phyloP scores from a whole-genome alignment of 257 asterid species.

The Solanum virginianum region DNA sequence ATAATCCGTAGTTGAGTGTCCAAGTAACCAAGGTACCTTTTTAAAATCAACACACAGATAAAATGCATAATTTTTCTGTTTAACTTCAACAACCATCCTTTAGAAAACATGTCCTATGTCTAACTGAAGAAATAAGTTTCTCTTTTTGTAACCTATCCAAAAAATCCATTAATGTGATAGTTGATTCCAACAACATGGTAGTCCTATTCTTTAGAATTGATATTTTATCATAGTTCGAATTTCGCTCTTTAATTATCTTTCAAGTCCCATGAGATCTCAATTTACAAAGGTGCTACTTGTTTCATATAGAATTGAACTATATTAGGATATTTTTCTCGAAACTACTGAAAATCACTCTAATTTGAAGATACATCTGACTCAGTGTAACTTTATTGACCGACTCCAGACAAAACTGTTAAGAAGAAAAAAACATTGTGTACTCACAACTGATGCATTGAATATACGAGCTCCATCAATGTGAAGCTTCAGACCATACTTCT shows the following conservation, averaged over 20 bases:
- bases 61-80: not conserved
- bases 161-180: not conserved
- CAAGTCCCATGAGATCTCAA: not conserved
- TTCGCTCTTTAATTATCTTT: not conserved
- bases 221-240: not conserved
- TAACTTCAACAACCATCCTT: not conserved
- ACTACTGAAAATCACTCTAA: not conserved
- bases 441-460: conserved; percentile 87
- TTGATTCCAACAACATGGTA: not conserved
- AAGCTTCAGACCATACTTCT: conserved; percentile 82
- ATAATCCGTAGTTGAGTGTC: not conserved
- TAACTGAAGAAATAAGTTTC: not conserved
- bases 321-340: not conserved
- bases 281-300: not conserved
- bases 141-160: not conserved
- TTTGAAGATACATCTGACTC: not conserved
- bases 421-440: conserved; percentile 5
- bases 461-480: conserved; percentile 98
- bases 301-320: not conserved
- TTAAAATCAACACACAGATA: not conserved
- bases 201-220: not conserved
- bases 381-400: not conserved
- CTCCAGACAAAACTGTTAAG: not conserved
- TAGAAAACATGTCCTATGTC: not conserved
- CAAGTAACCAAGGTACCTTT: not conserved